These are phyloP conservation scores for Buxus sempervirens DNA, from an alignment of 164 flowering plant genomes.

Conservation along the genomic window DNA sequence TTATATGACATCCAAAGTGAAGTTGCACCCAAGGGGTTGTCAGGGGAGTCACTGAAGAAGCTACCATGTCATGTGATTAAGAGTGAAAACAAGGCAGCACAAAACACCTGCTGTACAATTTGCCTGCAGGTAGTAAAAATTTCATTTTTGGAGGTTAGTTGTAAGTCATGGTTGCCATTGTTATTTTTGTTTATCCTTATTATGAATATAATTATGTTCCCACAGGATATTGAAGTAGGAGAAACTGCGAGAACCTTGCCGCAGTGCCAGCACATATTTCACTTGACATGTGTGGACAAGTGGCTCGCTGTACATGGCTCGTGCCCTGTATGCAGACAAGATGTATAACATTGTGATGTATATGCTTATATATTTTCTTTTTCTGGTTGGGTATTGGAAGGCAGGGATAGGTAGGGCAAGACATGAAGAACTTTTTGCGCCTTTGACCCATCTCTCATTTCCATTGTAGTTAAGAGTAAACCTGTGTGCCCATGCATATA, in stretches of 20 bases:
- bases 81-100: slow-evolving; percentile 30
- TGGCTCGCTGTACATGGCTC: slow-evolving; percentile 59
- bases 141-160: no score
- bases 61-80: slow-evolving; percentile 43
- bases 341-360: slow-evolving; percentile 19
- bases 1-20: slow-evolving; percentile 31
- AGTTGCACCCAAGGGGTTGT: slow-evolving; percentile 42
- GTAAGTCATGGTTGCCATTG: not conserved
- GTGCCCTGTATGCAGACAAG: slow-evolving; percentile 58
- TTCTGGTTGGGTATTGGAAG: no score
- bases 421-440: no score
- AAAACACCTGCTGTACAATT: slow-evolving; percentile 46
- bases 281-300: slow-evolving; percentile 56
- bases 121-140: slow-evolving; percentile 60
- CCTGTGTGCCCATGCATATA: no score
- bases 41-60: slow-evolving; percentile 44
- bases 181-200: not conserved
- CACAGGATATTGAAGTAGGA: slow-evolving; percentile 52
- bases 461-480: no score
- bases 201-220: not conserved
- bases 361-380: no score
- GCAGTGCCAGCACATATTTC: slow-evolving; percentile 51
- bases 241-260: slow-evolving; percentile 58
- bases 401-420: no score
- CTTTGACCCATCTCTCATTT: no score